Conservation (phyloP, 768 basidiomycete species). For the Russula olivacea region DNA sequence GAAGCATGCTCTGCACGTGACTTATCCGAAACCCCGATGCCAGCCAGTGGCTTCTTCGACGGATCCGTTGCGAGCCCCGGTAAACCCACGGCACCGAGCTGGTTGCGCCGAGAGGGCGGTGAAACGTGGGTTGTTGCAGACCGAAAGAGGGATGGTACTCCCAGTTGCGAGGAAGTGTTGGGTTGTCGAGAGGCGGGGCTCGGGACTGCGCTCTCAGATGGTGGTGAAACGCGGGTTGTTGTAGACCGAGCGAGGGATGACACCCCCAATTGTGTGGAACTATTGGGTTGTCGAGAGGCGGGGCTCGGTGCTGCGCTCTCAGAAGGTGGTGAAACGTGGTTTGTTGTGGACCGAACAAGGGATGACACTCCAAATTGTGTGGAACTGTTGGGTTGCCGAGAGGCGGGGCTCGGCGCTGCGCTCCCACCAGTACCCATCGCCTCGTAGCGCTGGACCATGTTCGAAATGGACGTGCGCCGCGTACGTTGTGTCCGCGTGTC, state of each 20-base stretch:
- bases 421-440: slow-evolving; percentile 45
- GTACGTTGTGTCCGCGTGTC: slow-evolving; percentile 39
- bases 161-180: slow-evolving; percentile 4
- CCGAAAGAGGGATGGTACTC: slow-evolving; percentile 1
- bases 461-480: slow-evolving; percentile 74
- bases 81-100: slow-evolving; percentile 15
- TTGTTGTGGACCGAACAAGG: slow-evolving; percentile 5
- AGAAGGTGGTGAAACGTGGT: slow-evolving; percentile 4
- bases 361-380: slow-evolving; percentile 1
- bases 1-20: slow-evolving; percentile 25
- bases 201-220: not conserved
- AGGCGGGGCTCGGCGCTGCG: not conserved
- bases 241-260: slow-evolving; percentile 5
- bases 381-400: slow-evolving; percentile 4
- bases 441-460: slow-evolving; percentile 83
- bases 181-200: slow-evolving; percentile 9
- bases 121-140: slow-evolving; percentile 8
- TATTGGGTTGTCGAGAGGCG: slow-evolving; percentile 4
- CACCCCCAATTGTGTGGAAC: not conserved
- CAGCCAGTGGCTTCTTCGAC: slow-evolving; percentile 19
- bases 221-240: slow-evolving; percentile 3
- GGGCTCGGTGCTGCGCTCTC: slow-evolving; percentile 4
- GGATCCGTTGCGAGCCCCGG: slow-evolving; percentile 16
- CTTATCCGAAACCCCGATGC: slow-evolving; percentile 27
- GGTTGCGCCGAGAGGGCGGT: slow-evolving; percentile 11